These are phyloP conservation scores for Inonotus obliquus DNA, from an alignment of 1,284 basidiomycete species.

Conservation along the genomic window DNA sequence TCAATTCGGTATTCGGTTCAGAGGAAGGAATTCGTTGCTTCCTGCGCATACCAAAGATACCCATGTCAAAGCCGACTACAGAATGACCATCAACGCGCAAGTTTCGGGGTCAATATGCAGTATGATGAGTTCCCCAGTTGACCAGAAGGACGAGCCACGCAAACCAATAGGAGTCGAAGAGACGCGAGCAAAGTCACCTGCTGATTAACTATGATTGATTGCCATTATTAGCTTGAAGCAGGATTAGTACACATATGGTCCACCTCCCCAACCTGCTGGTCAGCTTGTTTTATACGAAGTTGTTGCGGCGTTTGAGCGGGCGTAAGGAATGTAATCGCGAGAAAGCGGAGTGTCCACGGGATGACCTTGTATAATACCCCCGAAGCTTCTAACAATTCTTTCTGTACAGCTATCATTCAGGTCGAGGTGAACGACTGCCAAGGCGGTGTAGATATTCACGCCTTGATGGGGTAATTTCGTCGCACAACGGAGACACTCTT, in stretches of 20 bases:
- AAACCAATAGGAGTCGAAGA: background rate
- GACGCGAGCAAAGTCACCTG: background rate
- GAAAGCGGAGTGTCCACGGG: background rate
- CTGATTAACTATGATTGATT: background rate
- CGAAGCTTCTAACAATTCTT: background rate
- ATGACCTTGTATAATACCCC: background rate
- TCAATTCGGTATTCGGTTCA: background rate
- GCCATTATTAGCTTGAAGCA: background rate
- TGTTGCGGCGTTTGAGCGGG: slow-evolving; percentile 1
- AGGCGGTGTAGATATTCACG: background rate
- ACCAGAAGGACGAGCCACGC: background rate
- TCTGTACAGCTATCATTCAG: background rate
- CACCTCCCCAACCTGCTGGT: background rate
- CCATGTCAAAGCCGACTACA: background rate
- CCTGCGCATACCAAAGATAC: background rate
- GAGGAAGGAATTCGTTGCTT: background rate
- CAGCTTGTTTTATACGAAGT: background rate
- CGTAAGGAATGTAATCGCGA: background rate
- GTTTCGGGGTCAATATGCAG: background rate
- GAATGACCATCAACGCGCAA: background rate
- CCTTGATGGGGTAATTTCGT: background rate
- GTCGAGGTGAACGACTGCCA: background rate
- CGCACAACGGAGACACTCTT: background rate
- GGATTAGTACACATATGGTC: background rate
- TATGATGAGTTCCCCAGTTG: background rate